Base-by-base conservation (phyloP, 768 basidiomycete genomes). In the Leccinum boreale region DNA sequence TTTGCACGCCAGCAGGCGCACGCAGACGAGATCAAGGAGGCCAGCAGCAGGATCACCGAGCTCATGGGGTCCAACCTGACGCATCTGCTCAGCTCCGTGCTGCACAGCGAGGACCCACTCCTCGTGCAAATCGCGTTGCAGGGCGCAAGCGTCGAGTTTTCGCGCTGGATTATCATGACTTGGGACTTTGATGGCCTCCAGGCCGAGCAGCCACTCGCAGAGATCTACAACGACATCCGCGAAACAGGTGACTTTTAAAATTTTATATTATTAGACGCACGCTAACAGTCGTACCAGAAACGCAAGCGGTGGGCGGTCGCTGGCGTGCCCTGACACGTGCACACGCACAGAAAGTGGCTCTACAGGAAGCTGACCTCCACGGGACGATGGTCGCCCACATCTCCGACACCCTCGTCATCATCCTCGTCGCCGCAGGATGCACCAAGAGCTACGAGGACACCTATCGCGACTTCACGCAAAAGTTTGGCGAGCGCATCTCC, bases 321-420 rank as follows among this genome's bases (percentile, higher is more conserved):
- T 85, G 83, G 83, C 77, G 83, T 56, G 77, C 82, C 24, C 59
- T 85, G 60, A 85, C 84, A 26, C 74, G 79, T 51, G 70, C 72
- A 26, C 79, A 83, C 53, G 75, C 79, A 19, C 67, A 77, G 46
- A 66, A 66, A 45, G 63, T 64, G 2, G 65, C 65, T 19, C 59
- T 73, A 3, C 71, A 70, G n/a, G 72, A 73, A 19, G 66, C 67
- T 26, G 68, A 71, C 58, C 60, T 67, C 50, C 65, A 74, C 50
- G 60, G 60, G n/a, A 70, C 72, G 3, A 73, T 78, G 61, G 78
- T 81, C 42, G 68, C 80, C 14, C 75, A 81, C 29, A 73, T 80
- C 53, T 74, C 75, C 19, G 76, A 79, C 51, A 76, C 76, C 0
- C 75, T 81, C 46, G 71, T 74, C 66, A 72, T 75, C 56, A 74